A percentile compares a stretch with the other conserved stretches of the same genome.
Evolutionary conservation across 176 grass and related monocot genomes (phyloP).

Genomic region (Elymus sibiricus): DNA sequence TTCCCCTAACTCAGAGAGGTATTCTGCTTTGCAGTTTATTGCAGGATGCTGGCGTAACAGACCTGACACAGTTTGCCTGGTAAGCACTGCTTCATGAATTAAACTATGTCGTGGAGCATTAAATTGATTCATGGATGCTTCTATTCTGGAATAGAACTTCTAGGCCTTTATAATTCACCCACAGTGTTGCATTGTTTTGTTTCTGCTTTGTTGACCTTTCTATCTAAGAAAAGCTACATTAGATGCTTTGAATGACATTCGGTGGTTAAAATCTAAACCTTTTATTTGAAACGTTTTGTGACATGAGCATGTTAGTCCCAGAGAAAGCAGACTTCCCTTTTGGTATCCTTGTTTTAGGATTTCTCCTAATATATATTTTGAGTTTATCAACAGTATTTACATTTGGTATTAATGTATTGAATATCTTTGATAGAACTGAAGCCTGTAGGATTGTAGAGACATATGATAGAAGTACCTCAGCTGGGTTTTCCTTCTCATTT

Average conservation of each 20-base stretch:
- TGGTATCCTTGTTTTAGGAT: background rate
- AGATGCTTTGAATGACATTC: constrained; percentile 15
- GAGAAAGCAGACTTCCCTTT: background rate
- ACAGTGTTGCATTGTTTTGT: background rate
- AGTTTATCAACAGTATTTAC: background rate
- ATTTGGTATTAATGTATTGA: background rate
- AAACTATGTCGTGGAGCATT: background rate
- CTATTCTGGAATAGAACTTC: background rate
- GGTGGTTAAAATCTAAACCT: background rate
- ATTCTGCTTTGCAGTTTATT: constrained; percentile 58
- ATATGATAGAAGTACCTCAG: background rate
- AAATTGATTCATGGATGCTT: background rate
- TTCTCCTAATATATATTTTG: background rate
- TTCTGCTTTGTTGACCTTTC: background rate
- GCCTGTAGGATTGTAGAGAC: background rate
- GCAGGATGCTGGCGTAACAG: constrained; percentile 91
- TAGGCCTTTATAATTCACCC: background rate
- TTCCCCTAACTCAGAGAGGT: background rate
- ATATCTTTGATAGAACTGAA: background rate
- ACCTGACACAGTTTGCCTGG: constrained; percentile 85
- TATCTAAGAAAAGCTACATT: background rate
- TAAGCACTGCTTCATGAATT: constrained; percentile 29
- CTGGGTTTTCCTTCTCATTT: background rate
- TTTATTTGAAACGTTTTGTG: background rate
- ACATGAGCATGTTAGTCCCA: background rate